Evolutionary conservation across 352 stramenopile genomes (phyloP), one percentile per base, ranked within the genome.

Genomic region (Globisporangium abappressorium): DNA sequence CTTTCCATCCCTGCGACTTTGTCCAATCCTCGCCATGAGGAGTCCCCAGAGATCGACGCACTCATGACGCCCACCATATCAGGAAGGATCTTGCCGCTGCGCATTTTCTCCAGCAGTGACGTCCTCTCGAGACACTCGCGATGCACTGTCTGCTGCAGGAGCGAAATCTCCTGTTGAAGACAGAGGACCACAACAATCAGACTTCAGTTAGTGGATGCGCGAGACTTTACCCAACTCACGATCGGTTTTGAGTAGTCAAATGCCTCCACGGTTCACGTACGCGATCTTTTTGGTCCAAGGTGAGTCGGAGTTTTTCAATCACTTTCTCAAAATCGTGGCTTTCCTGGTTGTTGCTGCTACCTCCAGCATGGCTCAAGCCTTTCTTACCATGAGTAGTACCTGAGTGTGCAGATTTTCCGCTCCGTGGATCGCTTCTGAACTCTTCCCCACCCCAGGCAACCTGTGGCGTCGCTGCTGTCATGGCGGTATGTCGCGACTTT

Each of bases 141-240:
- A 72, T 95, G 85, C 64, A 95, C 87, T 1, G 87, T 95, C 43
- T 91, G 84, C 59, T 93, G 85, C 14, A 95, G 71, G 18, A 93
- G 68, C 9, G 70, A 24, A 20, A 95, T 93, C 68, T 95, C 87
- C 84, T 95, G 55, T 24, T 18, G 5, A 55, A 41, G 22, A 43
- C 6, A 59, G 33, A 49, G 24, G 46, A 18, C 15, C 43, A 51
- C 43, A 51, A 3, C 18, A 51, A n/a, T 22, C 20, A 26, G 3
- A 49, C 30, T 56, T n/a, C 12, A 64, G 12, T n/a, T 11, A 41
- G 18, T 7, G 12, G 14, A 36, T 14, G n/a, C 33, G 53, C 26
- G 12, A 46, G 12, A 46, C 11, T 15, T 43, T 43, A 43, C 36
- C 11, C 11, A 43, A 43, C 11, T 43, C 36, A 43, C 15, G 36